Evolutionary conservation across 2,329 filamentous ascomycete genomes (phyloP).

Genomic region (Botrytis cinerea): DNA sequence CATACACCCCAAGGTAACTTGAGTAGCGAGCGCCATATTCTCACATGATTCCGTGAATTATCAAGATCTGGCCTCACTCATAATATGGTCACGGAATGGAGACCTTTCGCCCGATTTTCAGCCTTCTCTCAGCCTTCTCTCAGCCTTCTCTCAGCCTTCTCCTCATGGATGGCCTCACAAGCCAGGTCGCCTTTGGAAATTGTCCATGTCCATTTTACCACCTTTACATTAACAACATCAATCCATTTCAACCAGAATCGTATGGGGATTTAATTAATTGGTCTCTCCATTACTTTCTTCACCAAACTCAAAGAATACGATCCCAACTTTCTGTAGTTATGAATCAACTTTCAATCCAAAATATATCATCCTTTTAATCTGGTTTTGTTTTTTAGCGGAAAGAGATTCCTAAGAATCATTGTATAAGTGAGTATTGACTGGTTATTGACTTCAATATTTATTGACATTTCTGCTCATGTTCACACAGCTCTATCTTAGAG

Average conservation of each 20-base stretch:
- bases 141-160: background rate
- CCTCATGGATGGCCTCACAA: slow-evolving; percentile 7
- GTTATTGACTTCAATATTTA: background rate
- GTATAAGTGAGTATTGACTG: slow-evolving; percentile 34
- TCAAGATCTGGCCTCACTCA: slow-evolving; percentile 1
- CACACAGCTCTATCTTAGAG: background rate
- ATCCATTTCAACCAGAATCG: background rate
- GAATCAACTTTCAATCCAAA: slow-evolving; percentile 2
- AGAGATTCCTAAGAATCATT: slow-evolving; percentile 25
- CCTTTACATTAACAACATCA: background rate
- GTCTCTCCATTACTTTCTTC: background rate
- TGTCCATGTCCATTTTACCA: slow-evolving; percentile 7
- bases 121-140: background rate
- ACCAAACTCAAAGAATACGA: background rate
- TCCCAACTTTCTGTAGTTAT: slow-evolving; percentile 9
- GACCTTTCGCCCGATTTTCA: no score
- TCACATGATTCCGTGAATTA: background rate
- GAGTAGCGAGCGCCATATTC: background rate
- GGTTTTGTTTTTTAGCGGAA: slow-evolving; percentile 34
- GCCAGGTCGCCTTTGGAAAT: slow-evolving; percentile 20
- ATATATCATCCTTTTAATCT: slow-evolving; percentile 32
- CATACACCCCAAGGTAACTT: background rate
- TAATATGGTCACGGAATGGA: background rate
- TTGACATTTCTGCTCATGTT: background rate
- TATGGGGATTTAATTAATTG: background rate